Evolutionary conservation across 208 protist genomes (phyloP).

Genomic region (Entamoeba invadens): DNA sequence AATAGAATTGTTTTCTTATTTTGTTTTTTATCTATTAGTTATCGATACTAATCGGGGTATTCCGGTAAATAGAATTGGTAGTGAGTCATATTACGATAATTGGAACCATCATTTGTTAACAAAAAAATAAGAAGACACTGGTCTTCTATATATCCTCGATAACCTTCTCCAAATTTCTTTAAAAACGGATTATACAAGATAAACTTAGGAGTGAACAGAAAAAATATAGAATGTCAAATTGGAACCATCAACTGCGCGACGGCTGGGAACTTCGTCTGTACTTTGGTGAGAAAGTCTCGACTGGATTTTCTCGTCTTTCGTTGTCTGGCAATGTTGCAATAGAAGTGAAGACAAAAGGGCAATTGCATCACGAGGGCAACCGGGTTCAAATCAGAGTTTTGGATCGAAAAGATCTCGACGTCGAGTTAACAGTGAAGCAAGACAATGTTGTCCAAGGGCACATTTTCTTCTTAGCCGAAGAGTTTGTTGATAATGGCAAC

Average conservation of each 20-base stretch:
- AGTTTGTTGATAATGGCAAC: background rate
- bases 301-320: background rate
- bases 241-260: background rate
- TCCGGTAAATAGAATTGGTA: too few relatives aligned
- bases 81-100: too few relatives aligned
- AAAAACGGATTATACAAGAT: too few relatives aligned
- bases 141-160: too few relatives aligned
- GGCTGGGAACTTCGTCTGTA: background rate
- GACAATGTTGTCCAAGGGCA: background rate
- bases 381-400: background rate
- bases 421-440: background rate
- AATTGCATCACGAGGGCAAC: background rate
- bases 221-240: background rate
- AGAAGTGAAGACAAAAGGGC: background rate
- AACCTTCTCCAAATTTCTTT: too few relatives aligned
- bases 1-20: too few relatives aligned
- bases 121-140: too few relatives aligned
- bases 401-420: background rate
- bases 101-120: too few relatives aligned
- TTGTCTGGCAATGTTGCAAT: background rate
- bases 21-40: too few relatives aligned
- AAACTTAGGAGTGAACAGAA: too few relatives aligned
- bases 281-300: background rate
- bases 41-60: too few relatives aligned
- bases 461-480: background rate